Conservation (phyloP, 371 early-diverging fungal species). For the Blakeslea trispora region DNA sequence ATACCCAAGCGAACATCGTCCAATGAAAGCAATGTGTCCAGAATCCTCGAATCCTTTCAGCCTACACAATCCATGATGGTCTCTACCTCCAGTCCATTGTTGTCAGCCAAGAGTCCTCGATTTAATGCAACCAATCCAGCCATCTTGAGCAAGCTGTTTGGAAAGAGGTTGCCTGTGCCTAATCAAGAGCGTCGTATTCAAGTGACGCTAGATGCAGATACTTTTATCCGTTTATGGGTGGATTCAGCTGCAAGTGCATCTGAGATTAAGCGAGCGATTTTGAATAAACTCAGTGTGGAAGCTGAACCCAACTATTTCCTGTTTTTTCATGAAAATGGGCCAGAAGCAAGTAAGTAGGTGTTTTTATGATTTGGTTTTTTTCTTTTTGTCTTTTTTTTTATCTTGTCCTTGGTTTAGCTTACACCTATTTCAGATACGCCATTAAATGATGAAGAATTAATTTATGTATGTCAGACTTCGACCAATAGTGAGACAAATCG, state of each 20-base stretch:
- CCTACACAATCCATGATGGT: conserved; percentile 11
- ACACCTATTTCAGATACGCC: conserved; percentile 29
- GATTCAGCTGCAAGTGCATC: conserved; percentile 1
- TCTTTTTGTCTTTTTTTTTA: no score
- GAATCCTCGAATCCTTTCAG: conserved; percentile 24
- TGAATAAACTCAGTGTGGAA: conserved; percentile 21
- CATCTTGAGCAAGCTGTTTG: conserved; percentile 21
- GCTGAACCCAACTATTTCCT: conserved; percentile 25
- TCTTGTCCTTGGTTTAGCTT: no score
- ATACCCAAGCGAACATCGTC: conserved; percentile 36
- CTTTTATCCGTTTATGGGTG: conserved; percentile 28
- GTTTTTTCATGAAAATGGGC: conserved; percentile 36
- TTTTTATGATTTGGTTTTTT: neutral
- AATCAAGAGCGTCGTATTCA: conserved; percentile 30
- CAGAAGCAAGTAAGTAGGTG: conserved; percentile 20
- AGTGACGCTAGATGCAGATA: conserved; percentile 33
- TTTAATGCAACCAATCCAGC: conserved; percentile 23
- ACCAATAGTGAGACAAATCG: conserved; percentile 28
- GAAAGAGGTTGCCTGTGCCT: conserved; percentile 22
- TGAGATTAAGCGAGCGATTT: conserved; percentile 19
- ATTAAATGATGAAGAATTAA: conserved; percentile 26
- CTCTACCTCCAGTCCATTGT: neutral
- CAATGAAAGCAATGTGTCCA: conserved; percentile 19
- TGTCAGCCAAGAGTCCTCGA: conserved; percentile 15
- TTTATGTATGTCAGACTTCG: conserved; percentile 29